Base-by-base conservation (phyloP, 768 basidiomycete species). In the Psilocybe tampanensis region DNA sequence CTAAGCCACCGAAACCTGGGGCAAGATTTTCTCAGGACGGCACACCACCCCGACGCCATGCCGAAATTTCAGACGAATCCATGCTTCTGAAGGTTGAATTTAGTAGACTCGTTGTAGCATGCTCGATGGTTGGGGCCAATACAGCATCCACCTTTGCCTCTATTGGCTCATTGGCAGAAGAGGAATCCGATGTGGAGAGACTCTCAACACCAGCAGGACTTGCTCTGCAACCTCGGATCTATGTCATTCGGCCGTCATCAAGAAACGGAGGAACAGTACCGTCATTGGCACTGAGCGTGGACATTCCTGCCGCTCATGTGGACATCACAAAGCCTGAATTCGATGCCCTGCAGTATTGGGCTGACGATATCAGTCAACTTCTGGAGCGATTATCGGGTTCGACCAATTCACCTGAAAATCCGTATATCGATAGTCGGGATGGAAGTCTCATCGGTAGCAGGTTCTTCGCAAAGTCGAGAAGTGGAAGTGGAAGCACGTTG, bases 271-370 rank as follows among this genome's bases (percentile, higher is more conserved):
- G 26, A n/a, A 48, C 18, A 45, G 60, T 55, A 41, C 54, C 69
- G 17, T 59, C 69, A 23, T 53, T 69, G 13, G 72, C 72, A 1
- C 51, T 79, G 33, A 72, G 63, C 48, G 36, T 79, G 6, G 72
- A 76, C 41, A 68, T 95, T 13, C 92, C 94, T 13, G 86, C 86
- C 3, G 70, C 90, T n/a, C 74, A 83, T 63, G 68, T 80, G 11
- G 73, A 82, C 36, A 63, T 94, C 47, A 77, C 83, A 9, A 96
- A 98, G 69, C 65, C 73, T 5, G 59, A 76, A 1, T 70, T 95
- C 8, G 93, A 98, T 66, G 83, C 84, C 12, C 69, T 98, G 17
- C 94, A 98, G 69, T 89, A 88, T 65, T 92, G 90, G 80, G 88
- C 86, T 7, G 97, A 99, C 66, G 95, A 98, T 66, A 68, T 87